Evolutionary conservation across 352 stramenopile genomes (phyloP).

Genomic region (Globisporangium viniferum): DNA sequence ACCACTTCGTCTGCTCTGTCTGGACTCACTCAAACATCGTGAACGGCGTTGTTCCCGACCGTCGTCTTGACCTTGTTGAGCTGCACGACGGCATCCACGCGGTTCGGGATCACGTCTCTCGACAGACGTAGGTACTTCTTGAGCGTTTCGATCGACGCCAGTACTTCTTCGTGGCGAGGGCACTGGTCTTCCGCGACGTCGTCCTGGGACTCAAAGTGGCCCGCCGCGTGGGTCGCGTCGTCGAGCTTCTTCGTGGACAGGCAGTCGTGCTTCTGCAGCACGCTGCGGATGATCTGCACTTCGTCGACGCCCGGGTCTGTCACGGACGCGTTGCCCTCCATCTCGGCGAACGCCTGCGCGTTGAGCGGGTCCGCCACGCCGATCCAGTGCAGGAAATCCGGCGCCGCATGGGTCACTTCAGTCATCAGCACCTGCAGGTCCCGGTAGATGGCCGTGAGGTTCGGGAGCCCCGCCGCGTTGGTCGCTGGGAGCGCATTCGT

Average conservation of each 20-base stretch:
- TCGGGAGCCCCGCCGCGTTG: slow-evolving; percentile 27
- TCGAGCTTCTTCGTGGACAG: slow-evolving; percentile 64
- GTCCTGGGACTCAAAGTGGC: slow-evolving; percentile 45
- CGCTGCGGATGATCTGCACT: slow-evolving; percentile 76
- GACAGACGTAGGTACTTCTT: slow-evolving; percentile 78
- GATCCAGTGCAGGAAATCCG: slow-evolving; percentile 77
- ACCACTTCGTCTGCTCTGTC: neutral
- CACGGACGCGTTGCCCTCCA: slow-evolving; percentile 75
- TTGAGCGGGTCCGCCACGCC: slow-evolving; percentile 51
- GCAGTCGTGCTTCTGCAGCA: slow-evolving; percentile 80
- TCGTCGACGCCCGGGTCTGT: slow-evolving; percentile 79
- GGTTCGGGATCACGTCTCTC: slow-evolving; percentile 39
- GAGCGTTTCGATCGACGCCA: slow-evolving; percentile 57
- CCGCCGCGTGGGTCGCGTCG: slow-evolving; percentile 42
- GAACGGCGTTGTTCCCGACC: slow-evolving; percentile 30
- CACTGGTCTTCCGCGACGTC: slow-evolving; percentile 54
- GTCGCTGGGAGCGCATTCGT: slow-evolving; percentile 7
- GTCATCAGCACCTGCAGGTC: slow-evolving; percentile 63
- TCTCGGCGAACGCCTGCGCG: slow-evolving; percentile 61
- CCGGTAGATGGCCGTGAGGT: slow-evolving; percentile 35
- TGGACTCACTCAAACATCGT: slow-evolving; percentile 21
- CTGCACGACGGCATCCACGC: slow-evolving; percentile 62
- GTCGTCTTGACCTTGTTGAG: slow-evolving; percentile 70
- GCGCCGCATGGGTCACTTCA: slow-evolving; percentile 52
- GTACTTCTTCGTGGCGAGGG: slow-evolving; percentile 48